phyloP scores from a whole-genome alignment of 306 rosid species.

The Casuarina equisetifolia region DNA sequence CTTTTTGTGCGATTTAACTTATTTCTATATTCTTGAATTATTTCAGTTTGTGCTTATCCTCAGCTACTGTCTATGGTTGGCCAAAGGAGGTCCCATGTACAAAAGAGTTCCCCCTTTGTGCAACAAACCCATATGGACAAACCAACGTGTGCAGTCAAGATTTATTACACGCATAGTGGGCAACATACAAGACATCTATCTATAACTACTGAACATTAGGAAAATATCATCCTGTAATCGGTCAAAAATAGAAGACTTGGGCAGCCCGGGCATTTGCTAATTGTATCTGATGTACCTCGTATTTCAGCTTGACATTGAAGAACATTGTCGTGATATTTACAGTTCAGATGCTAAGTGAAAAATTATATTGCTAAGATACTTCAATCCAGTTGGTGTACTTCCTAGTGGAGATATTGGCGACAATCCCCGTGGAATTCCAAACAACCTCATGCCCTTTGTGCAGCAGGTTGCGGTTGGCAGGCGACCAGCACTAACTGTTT shows the following conservation, averaged over 20 bases:
- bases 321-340: conserved; percentile 74
- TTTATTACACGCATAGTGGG: neutral
- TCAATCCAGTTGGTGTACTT: conserved; percentile 96
- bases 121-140: conserved; percentile 91
- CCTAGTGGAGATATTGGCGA: conserved; percentile 92
- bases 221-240: neutral
- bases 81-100: conserved; percentile 99
- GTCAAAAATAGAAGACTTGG: neutral
- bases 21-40: conserved; percentile 25
- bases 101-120: conserved; percentile 89
- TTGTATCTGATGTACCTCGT: conserved; percentile 23
- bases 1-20: conserved; percentile 16
- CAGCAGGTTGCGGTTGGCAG: conserved; percentile 97
- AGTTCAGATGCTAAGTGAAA: conserved; percentile 70
- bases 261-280: conserved; percentile 4
- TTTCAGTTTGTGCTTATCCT: conserved; percentile 96
- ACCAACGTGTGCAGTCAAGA: conserved; percentile 62
- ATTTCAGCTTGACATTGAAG: conserved; percentile 88
- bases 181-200: neutral
- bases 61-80: conserved; percentile 99
- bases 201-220: neutral
- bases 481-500: conserved; percentile 78
- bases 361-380: conserved; percentile 79
- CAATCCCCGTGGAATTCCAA: conserved; percentile 93
- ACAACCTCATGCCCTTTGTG: conserved; percentile 93